Evolutionary conservation across 805 yeast species (phyloP).

Genomic region (Zygotorulaspora florentina): DNA sequence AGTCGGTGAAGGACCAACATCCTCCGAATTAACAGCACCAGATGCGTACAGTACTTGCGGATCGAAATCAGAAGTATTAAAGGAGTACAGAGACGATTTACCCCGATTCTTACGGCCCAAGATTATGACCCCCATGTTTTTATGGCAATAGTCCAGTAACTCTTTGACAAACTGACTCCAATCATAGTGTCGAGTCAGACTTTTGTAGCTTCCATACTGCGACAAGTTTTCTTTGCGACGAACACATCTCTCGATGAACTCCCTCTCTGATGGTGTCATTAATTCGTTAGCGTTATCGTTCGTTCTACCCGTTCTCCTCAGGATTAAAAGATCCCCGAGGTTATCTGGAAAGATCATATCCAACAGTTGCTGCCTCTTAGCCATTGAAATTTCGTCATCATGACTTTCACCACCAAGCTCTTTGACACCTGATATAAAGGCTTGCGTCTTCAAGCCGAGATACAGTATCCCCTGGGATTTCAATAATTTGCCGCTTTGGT

Average conservation of each 20-base stretch:
- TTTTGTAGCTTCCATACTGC: conserved; percentile 44
- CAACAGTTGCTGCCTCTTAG: conserved; percentile 48
- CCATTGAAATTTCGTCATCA: conserved; percentile 9
- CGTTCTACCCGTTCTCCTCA: conserved; percentile 20
- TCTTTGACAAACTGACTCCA: conserved; percentile 84
- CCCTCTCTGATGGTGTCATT: conserved; percentile 72
- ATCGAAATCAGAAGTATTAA: conserved; percentile 25
- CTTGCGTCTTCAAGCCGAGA: conserved; percentile 90
- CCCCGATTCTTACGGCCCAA: conserved; percentile 57
- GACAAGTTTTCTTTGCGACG: conserved; percentile 62
- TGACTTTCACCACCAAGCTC: conserved; percentile 16
- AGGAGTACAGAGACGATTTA: conserved; percentile 25
- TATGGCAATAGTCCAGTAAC: conserved; percentile 69
- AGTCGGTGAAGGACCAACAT: background rate
- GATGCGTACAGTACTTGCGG: conserved; percentile 23
- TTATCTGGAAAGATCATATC: conserved; percentile 71
- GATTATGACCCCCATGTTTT: conserved; percentile 64
- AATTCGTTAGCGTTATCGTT: conserved; percentile 29
- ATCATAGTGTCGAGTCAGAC: conserved; percentile 67
- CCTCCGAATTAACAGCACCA: conserved; percentile 16
- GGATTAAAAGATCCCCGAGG: conserved; percentile 41
- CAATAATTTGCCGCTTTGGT: conserved; percentile 49
- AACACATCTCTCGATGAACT: conserved; percentile 70
- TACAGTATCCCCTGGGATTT: conserved; percentile 78
- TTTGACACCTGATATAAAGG: conserved; percentile 83